Base-by-base conservation (phyloP, 768 basidiomycete genomes). In the Cystobasidium ongulense region DNA sequence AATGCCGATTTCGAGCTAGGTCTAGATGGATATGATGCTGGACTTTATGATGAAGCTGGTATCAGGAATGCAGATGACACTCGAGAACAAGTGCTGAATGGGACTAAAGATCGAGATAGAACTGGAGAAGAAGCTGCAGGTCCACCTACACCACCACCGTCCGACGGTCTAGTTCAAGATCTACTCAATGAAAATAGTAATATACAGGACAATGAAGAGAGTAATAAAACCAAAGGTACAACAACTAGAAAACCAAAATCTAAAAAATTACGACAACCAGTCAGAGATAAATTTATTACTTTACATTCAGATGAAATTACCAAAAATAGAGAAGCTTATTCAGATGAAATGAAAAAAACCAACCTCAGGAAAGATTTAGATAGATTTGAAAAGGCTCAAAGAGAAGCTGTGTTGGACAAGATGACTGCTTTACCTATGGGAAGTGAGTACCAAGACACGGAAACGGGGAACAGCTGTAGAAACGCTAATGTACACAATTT, bases 321-420 rank as follows among this genome's bases (percentile, higher is more conserved):
- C 3, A 35, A 59, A 13, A 54, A 35, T 17, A 3, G 68, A 43
- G 68, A 59, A 33, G 53, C 27, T 35, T 71, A 71, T 54, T 57
- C 53, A 11, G 68, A 35, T 23, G 54, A 71, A 23, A 71, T 71
- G 68, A 71, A 59, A 35, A 54, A 43, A n/a, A 10, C 39, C 13
- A 36, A 36, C 7, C 36, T 36, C n/a, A 53, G 35, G 2, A 59
- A 54, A 31, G 43, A 71, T 33, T 25, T 54, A n/a, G 68, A 35
- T n/a, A 43, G 54, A 27, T 36, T 29, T 59, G 35, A 46, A n/a
- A 38, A 57, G 68, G 54, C 23, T 18, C 63, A 64, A 17, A 54
- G 31, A 52, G 52, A 52, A 29, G 8, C 5, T 7, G 8, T 31
- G 53, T 25, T 23, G 29, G 50, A 71, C 18, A 71, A 17, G 68